Evolutionary conservation across 164 flowering plant genomes (phyloP).

Genomic region (Nymphaea colorata): DNA sequence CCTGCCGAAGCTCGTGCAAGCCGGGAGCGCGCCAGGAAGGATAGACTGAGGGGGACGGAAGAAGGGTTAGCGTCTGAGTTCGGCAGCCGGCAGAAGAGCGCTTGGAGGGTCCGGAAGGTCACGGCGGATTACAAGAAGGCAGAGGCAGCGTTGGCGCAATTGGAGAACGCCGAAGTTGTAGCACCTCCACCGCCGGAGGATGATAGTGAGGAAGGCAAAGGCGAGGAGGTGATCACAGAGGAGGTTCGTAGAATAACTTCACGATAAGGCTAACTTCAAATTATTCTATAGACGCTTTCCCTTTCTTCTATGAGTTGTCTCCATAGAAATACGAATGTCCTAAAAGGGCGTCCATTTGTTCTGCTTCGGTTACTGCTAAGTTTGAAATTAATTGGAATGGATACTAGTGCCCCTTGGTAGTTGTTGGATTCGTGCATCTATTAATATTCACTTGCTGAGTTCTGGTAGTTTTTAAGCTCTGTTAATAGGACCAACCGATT

Average conservation of each 20-base stretch:
- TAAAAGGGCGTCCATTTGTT: too few species aligned
- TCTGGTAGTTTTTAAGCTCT: too few species aligned
- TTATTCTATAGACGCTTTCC: too few species aligned
- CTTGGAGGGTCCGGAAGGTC: slow-evolving; percentile 54
- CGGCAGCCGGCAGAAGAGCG: slow-evolving; percentile 57
- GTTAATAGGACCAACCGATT: too few species aligned
- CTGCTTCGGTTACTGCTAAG: too few species aligned
- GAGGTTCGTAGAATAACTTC: slow-evolving; percentile 1
- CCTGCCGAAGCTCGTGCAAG: slow-evolving; percentile 58
- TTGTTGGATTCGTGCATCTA: too few species aligned
- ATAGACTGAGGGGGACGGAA: slow-evolving; percentile 30
- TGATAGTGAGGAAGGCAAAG: slow-evolving; percentile 24
- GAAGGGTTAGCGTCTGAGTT: slow-evolving; percentile 58
- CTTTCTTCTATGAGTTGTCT: too few species aligned
- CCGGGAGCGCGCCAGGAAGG: slow-evolving; percentile 34
- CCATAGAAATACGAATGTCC: too few species aligned
- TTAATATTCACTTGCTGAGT: too few species aligned
- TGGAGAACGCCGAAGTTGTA: slow-evolving; percentile 62
- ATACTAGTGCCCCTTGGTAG: too few species aligned
- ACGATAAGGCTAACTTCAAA: too few species aligned
- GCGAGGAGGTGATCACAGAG: slow-evolving; percentile 31
- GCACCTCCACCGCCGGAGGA: slow-evolving; percentile 34
- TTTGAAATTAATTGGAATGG: too few species aligned
- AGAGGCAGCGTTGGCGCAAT: slow-evolving; percentile 54
- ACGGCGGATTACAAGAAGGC: slow-evolving; percentile 59